Base-by-base conservation (phyloP, 441 rosid species). In the Eutrema salsugineum region DNA sequence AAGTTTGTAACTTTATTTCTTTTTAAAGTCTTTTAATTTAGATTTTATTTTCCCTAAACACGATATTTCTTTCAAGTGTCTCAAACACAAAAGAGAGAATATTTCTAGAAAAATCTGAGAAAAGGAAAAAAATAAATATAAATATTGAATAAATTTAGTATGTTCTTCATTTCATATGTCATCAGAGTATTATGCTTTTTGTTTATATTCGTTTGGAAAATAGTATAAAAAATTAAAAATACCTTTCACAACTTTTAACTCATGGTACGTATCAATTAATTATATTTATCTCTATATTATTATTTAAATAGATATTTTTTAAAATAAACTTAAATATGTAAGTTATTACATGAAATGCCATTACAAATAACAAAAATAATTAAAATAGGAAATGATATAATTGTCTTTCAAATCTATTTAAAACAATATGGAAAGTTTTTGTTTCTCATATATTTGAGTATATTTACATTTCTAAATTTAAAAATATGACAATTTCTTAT, bases 61-160 rank as follows among this genome's bases (percentile, higher is more conserved):
- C 58, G 44, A 9, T 51, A 61, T 71, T 58, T 49, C 42, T 58
- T 72, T 64, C 70, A 30, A 73, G 72, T 73, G 77, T 73, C 77
- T 66, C 77, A 10, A 30, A 48, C 72, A 48, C 51, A 57, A 65
- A 65, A 56, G 36, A 56, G 28, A 57, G 36, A 39, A 65, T 46
- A 46, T n/a, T 63, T 44, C 10, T 33, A 22, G 11, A 8, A 35
- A 71, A 12, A 19, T 28, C 4, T 15, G 6, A 14, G 22, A 5
- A 20, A 40, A 1, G 4, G 15, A 4, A 5, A 20, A 15, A 57
- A 46, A 15, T 2, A 15, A 10, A 9, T 2, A 11, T 0, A 9
- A 24, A 3, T 7, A 35, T n/a, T n/a, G n/a, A n/a, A n/a, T n/a
- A 44, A n/a, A 33, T 3, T 11, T 50, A n/a, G 69, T 50, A 70